Evolutionary conservation across 2,329 filamentous ascomycete genomes (phyloP), one percentile per base, ranked within the genome.

Genomic region (Nannizziopsis arthrosporioides): DNA sequence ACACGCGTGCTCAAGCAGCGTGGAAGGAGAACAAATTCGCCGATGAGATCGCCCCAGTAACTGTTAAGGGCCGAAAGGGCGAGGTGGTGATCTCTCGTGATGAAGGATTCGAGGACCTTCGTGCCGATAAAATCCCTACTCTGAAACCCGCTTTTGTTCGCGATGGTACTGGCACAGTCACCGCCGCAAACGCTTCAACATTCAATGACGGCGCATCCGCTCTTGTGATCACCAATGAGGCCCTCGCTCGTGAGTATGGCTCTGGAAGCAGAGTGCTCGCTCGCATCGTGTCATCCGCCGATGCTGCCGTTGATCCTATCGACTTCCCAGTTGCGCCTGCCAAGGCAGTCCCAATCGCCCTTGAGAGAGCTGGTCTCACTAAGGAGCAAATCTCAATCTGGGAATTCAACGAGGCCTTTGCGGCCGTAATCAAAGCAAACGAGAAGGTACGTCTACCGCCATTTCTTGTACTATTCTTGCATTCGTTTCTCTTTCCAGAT

Each of bases 351-450:
- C 88, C 90, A 2, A 80, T 95, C 58, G 89, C 89, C 9, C 74
- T 98, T 44, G 78, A 88, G 67, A 78, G 89, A 49, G 92, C 92
- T 0, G 89, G 90, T 9, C 89, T 98, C 56, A 86, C 80, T 55
- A 87, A 89, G 68, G 84, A 93, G 41, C 85, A 96, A 65, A 87
- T 98, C 40, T 82, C 90, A 4, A 72, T 95, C 17, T 96, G 92
- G 90, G 92, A 96, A 66, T 94, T 98, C 68, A 98, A 98, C 66
- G 92, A 98, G 70, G 92, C 92, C 0, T 98, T 98, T 63, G 90
- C 92, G 22, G 86, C 85, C 3, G 89, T 95, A 27, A 92, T 95
- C 66, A 88, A 92, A 63, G 89, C 90, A 37, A 95, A 96, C 62
- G 83, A 86, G 60, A 89, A 94, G 78, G 82, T 82, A 60, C 59